phyloP scores from a whole-genome alignment of 306 rosid genomes.

The Datisca glomerata region DNA sequence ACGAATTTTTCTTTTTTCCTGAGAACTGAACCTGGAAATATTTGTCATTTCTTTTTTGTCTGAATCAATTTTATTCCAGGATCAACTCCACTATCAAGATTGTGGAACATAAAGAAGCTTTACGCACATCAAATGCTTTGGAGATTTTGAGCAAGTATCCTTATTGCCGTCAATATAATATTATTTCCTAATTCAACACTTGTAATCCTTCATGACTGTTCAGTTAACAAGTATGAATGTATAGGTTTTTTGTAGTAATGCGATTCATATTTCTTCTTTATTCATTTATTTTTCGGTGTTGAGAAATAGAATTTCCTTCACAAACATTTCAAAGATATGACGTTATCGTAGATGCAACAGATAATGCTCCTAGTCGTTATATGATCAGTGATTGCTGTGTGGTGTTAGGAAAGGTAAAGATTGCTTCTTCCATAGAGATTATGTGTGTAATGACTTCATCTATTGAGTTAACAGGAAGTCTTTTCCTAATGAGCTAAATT shows the following conservation, averaged over 20 bases:
- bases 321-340: constrained; percentile 51
- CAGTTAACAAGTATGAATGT: no score
- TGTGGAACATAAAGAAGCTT: constrained; percentile 76
- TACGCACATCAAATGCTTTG: constrained; percentile 74
- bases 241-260: no score
- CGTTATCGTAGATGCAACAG: constrained; percentile 81
- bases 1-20: no score
- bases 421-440: constrained; percentile 6
- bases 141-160: constrained; percentile 81
- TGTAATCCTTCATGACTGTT: not conserved
- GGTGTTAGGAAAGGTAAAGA: constrained; percentile 78
- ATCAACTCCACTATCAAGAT: constrained; percentile 71
- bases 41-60: not conserved
- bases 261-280: not conserved
- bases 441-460: no score
- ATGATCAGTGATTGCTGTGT: constrained; percentile 96
- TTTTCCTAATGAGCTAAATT: no score
- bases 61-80: constrained; percentile 27
- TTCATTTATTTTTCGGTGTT: not conserved
- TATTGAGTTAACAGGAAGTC: no score
- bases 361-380: constrained; percentile 96
- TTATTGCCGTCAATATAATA: constrained; percentile 10
- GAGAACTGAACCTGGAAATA: not conserved
- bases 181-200: not conserved
- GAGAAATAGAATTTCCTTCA: constrained; percentile 24